Evolutionary conservation across 2,329 filamentous ascomycete genomes (phyloP).

Genomic region (Zopfia rhizophila): DNA sequence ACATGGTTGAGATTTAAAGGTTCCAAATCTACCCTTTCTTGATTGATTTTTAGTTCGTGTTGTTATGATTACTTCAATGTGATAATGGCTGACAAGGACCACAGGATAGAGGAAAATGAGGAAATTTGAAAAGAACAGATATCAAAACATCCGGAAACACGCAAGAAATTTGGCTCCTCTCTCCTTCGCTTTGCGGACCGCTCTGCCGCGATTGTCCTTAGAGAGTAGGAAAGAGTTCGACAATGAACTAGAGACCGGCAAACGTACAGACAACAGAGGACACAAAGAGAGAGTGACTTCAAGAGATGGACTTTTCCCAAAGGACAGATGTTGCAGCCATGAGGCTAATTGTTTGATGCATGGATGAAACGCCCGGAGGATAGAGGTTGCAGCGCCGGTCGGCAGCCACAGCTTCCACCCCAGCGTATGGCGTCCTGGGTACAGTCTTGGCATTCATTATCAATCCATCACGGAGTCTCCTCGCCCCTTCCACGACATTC

Average conservation of each 20-base stretch:
- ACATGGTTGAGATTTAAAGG: conserved; percentile 33
- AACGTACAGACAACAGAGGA: not conserved
- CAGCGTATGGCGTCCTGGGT: conserved; percentile 33
- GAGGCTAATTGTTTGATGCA: conserved; percentile 38
- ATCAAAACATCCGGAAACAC: conserved; percentile 4
- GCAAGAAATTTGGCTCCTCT: not conserved
- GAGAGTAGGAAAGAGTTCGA: too few species aligned
- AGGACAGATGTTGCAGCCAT: conserved; percentile 44
- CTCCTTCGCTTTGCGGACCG: conserved; percentile 19
- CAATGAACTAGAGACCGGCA: too few species aligned
- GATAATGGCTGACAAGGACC: too few species aligned
- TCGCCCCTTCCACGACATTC: not conserved
- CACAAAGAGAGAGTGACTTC: conserved; percentile 12
- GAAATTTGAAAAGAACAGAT: conserved; percentile 16
- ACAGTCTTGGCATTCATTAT: conserved; percentile 42
- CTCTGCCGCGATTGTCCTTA: too few species aligned
- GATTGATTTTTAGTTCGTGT: too few species aligned
- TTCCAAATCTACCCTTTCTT: too few species aligned
- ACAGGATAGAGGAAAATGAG: conserved; percentile 3
- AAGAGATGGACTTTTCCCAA: conserved; percentile 29
- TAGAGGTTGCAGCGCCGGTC: conserved; percentile 33
- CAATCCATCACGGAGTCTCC: conserved; percentile 15
- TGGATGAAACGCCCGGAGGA: conserved; percentile 46
- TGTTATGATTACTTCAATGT: not conserved
- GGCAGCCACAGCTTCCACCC: too few species aligned